phyloP scores from a whole-genome alignment of 2,329 filamentous ascomycete species.

The Stagonosporopsis rhizophila region DNA sequence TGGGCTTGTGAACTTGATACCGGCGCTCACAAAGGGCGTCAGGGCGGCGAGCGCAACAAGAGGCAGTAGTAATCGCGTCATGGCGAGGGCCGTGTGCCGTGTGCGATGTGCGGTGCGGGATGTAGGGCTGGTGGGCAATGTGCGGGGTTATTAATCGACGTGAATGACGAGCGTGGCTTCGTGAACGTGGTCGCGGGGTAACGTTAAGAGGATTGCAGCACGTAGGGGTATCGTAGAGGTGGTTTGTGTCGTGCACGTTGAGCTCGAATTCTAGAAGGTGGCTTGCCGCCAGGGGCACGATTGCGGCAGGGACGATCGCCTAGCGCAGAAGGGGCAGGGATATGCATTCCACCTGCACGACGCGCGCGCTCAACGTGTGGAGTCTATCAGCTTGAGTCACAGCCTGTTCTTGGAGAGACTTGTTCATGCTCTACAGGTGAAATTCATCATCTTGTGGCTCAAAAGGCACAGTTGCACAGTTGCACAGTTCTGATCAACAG shows the following conservation, averaged over 20 bases:
- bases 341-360: conserved; percentile 20
- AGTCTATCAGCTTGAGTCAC: neutral
- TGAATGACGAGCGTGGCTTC: neutral
- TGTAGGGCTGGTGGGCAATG: neutral
- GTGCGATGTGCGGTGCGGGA: conserved; percentile 2
- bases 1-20: conserved; percentile 63
- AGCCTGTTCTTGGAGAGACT: no score
- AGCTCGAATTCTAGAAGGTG: conserved; percentile 29
- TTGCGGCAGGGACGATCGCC: conserved; percentile 32
- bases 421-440: neutral
- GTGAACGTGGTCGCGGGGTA: neutral
- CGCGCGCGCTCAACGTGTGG: conserved; percentile 9
- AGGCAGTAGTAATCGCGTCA: conserved; percentile 38
- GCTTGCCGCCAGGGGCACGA: conserved; percentile 39
- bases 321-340: conserved; percentile 27
- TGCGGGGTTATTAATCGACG: neutral
- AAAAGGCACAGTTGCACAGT: neutral
- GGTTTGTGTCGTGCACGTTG: conserved; percentile 8
- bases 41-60: conserved; percentile 47
- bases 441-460: no score
- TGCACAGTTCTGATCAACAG: neutral
- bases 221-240: neutral
- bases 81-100: conserved; percentile 27
- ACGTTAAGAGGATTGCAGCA: neutral
- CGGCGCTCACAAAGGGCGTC: conserved; percentile 56